A percentile compares a stretch with the other conserved stretches of the same genome.
Evolutionary conservation across 2,329 filamentous ascomycete genomes (phyloP).

Genomic region (Calonectria henricotiae): DNA sequence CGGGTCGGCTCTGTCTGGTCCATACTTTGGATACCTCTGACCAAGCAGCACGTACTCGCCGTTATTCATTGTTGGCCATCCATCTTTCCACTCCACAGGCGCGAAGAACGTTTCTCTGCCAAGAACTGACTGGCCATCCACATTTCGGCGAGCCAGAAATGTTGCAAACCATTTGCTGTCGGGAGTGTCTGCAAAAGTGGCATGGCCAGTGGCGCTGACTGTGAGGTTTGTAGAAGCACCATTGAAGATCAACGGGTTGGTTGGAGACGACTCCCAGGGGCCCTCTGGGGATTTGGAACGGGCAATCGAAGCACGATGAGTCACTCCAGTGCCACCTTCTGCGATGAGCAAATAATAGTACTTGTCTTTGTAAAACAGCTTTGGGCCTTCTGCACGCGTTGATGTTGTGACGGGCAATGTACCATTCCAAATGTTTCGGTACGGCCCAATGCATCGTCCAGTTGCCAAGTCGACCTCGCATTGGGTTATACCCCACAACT

Average conservation of each 20-base stretch:
- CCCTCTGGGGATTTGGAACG: conserved; percentile 20
- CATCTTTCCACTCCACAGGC: conserved; percentile 20
- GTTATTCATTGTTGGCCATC: conserved; percentile 27
- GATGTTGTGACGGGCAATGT: conserved; percentile 40
- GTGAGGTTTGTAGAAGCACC: conserved; percentile 26
- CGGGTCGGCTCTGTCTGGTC: not conserved
- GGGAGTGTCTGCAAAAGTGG: conserved; percentile 19
- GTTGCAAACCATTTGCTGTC: conserved; percentile 29
- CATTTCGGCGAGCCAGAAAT: conserved; percentile 28
- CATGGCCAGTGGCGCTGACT: conserved; percentile 30
- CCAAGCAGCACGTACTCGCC: conserved; percentile 17
- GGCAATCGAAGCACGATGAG: conserved; percentile 24
- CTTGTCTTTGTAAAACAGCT: conserved; percentile 36
- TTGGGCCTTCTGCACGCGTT: conserved; percentile 43
- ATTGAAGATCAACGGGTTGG: conserved; percentile 29
- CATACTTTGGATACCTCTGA: conserved; percentile 15
- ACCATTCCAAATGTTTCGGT: conserved; percentile 48
- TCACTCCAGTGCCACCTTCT: conserved; percentile 29
- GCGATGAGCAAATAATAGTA: conserved; percentile 33
- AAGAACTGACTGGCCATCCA: conserved; percentile 20
- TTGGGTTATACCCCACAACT: conserved; percentile 48
- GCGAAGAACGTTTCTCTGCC: conserved; percentile 30
- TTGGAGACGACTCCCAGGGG: conserved; percentile 4
- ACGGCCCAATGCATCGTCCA: conserved; percentile 44
- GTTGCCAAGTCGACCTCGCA: conserved; percentile 46